Base-by-base conservation (phyloP, 352 stramenopile species). In the Aphanomyces stellatus region DNA sequence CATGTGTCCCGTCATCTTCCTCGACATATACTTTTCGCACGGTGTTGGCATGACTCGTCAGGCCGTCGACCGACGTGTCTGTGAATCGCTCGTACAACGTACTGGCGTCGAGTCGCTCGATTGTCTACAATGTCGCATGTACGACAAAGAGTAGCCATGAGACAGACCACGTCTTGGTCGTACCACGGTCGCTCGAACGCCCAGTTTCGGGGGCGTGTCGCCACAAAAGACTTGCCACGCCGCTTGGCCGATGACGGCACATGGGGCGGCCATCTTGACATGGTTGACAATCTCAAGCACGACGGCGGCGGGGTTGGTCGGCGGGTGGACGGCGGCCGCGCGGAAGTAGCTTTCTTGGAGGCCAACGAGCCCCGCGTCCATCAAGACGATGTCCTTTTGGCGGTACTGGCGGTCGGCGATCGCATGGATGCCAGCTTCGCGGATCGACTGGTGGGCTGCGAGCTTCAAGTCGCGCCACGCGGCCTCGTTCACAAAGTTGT, bases 311-410 rank as follows among this genome's bases (percentile, higher is more conserved):
- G 7, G 7, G 49, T 37, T 37, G 7, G 6, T 15, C 15, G 22
- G 24, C 6, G 25, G 10, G 19, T 57, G 30, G 25, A 37, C 33
- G 19, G 49, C 19, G 1, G 17, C 17, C 13, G 30, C 1, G 10
- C 27, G 30, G 30, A n/a, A 57, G 13, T 35, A 19, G 49, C 8
- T 19, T 4, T 57, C 2, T 11, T 22, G 30, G 49, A 22, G 19
- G 34, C 51, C 60, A 6, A 67, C 10, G 6, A 67, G n/a, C 10
- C 60, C 60, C 31, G 41, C 60, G n/a, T 67, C 33, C 31, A 67
- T 67, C n/a, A 67, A 43, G 10, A 31, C 43, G 19, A 19, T 57
- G 60, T 67, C 60, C 19, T 43, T 34, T n/a, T 37, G 48, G 17
- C 3, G 19, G 27, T 57, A 34, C 22, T 67, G 37, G 24, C 41